Base-by-base conservation (phyloP, 352 stramenopile genomes). In the Hyaloperonospora arabidopsidis region DNA sequence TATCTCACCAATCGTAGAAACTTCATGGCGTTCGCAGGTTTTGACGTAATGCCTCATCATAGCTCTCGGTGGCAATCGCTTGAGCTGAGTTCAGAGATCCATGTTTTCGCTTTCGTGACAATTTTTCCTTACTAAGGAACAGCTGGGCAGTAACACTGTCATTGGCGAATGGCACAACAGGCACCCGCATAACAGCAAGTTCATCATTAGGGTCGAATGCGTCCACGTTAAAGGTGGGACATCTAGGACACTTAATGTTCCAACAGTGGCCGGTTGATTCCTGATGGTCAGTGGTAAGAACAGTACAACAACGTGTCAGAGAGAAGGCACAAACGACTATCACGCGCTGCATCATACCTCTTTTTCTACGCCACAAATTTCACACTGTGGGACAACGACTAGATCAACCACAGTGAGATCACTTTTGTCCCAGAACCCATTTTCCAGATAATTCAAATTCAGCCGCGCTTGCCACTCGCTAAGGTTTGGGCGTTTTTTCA, bases 401-500 rank as follows among this genome's bases (percentile, higher is more conserved):
- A 94, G 63, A 45, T 92, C 79, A 10, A 88, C 47, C 5, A 89
- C 66, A 2, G 54, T 65, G 12, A 71, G 65, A 23, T 89, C 73
- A 29, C 70, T 66, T 46, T 77, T 72, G 40, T 92, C 81, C 19
- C 65, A 70, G 23, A 67, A 62, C 5, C 75, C 78, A 40, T 67
- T 84, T 23, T 77, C 80, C 14, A 78, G 57, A 36, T 81, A 76
- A 45, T 82, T 73, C 21, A 85, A 51, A 45, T 94, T 74, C 13
- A 92, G 68, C 17, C 79, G 70, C 8, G 78, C 74, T 57, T 85
- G 74, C 76, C 76, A 94, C 23, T 86, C 82, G 1, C 76, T 74
- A 8, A 94, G 57, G 40, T 94, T 91, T n/a, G 84, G 84, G 11
- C 84, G 81, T 45, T 88, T 85, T 51, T 94, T 94, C 7, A 92